Evolutionary conservation across 805 yeast genomes (phyloP), one percentile per base, ranked within the genome.

Genomic region (Candida peoriensis): DNA sequence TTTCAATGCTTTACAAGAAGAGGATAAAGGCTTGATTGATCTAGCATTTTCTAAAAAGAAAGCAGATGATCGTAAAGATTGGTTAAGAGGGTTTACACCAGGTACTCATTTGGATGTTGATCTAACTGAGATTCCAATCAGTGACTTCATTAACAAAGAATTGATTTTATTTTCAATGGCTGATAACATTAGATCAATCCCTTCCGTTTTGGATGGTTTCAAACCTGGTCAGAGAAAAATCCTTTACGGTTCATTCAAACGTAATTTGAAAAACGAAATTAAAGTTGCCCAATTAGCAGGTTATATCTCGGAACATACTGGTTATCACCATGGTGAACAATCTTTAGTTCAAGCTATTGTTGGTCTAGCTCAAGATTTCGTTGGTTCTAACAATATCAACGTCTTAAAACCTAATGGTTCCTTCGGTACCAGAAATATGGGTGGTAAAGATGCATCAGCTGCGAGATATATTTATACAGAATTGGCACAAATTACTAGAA

Each of bases 401-500:
- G 53, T 87, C 34, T 65, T 93, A 50, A 72, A 77, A 55, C 98
- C 98, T 30, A 84, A 82, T 57, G 98, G 98, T 70, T 81, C 87
- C 22, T 93, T 93, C 57, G 98, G 98, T 72, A 80, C 96, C 1
- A 78, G 98, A 63, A 89, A 93, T 18, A 72, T 86, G 18, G 98
- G 98, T 60, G 98, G 98, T 66, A 93, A 93, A 58, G 98, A 93
- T 67, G 93, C 89, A 12, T 84, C 97, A n/a, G 97, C 97, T 19
- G 81, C 96, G 30, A 89, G 98, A 74, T 93, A 93, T 67, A 89
- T 93, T 57, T 85, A 74, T 59, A 93, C 98, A 0, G 88, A 85
- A 52, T 64, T 93, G 44, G 76, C 75, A 36, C 77, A 80, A 22
- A 68, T 93, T 32, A 84, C 97, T 0, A 68, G 83, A 38, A 76